Percentiles rank a stretch among this genome's conserved stretches.
Evolutionary conservation across 108 stramenopile genomes (phyloP).

Genomic region (Schizochytrium sp.): DNA sequence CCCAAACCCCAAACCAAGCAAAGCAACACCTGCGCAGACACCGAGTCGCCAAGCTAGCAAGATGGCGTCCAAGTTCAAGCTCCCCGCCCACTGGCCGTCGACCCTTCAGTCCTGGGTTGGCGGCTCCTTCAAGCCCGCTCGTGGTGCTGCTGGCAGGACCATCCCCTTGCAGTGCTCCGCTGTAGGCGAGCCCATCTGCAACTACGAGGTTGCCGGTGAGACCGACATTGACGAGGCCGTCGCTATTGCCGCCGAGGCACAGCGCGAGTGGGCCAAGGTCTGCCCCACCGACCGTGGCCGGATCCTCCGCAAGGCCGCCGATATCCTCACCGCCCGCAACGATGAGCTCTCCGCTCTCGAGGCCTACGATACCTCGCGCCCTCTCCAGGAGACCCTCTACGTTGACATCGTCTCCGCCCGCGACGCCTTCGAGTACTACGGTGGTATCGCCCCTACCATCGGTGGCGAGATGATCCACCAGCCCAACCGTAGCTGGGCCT

Average conservation of each 20-base stretch:
- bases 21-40: too few relatives aligned
- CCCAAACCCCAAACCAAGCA: too few relatives aligned
- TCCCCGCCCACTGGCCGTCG: not conserved
- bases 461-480: conserved; percentile 39
- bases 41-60: not conserved
- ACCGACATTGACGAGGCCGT: conserved; percentile 36
- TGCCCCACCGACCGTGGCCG: conserved; percentile 37
- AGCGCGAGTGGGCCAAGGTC: conserved; percentile 26
- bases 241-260: not conserved
- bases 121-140: not conserved
- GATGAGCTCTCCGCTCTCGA: conserved; percentile 47
- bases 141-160: not conserved
- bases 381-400: conserved; percentile 39
- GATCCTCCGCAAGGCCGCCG: conserved; percentile 1
- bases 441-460: conserved; percentile 46
- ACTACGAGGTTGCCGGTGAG: conserved; percentile 42
- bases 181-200: not conserved
- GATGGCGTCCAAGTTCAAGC: conserved; percentile 23
- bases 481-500: conserved; percentile 25
- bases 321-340: conserved; percentile 10
- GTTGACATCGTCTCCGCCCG: conserved; percentile 48
- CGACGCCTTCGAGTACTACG: conserved; percentile 62
- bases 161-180: not conserved
- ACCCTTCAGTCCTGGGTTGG: conserved; percentile 53
- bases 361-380: conserved; percentile 43